Base-by-base conservation (phyloP, 2,329 filamentous ascomycete genomes). In the Ophiostoma ulmi region DNA sequence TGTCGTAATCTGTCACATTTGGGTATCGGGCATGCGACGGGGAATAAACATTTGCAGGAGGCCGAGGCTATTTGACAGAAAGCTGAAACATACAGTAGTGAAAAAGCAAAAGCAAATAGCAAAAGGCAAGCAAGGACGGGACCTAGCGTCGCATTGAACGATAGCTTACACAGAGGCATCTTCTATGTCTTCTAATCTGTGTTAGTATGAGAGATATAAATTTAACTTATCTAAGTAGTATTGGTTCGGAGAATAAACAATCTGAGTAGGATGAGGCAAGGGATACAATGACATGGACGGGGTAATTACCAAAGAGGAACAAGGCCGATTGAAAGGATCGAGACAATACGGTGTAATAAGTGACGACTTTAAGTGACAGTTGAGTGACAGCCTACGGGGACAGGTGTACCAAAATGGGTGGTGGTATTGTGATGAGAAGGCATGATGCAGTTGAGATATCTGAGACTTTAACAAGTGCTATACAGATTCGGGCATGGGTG, bases 231-330 rank as follows among this genome's bases (percentile, higher is more conserved):
- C 26, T 6, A 58, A 22, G 11, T 58, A 17, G n/a, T 10, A 10
- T 58, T 58, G 52, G n/a, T 58, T 58, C 52, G 52, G 52, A 14
- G n/a, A 58, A 58, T 58, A 58, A 58, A 58, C 8, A 11, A 55
- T 55, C 8, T n/a, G 52, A 58, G 13, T 22, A 55, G n/a, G 22
- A 13, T 26, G 10, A 26, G 13, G n/a, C n/a, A 26, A 26, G 52
- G 52, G 52, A 26, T 58, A 3, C 52, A 14, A 17, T 6, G 14
- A 48, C n/a, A 13, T 58, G 17, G 7, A 48, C 44, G 44, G 44
- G 17, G 44, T 20, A 31, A 31, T 41, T 10, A 26, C 52, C 7
- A 26, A 58, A 58, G 52, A 58, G 22, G 52, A 58, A 58, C n/a
- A 26, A 58, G n/a, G 10, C 52, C n/a, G 52, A 58, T 58, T 48